Base-by-base conservation (phyloP, 2,329 filamentous ascomycete genomes). In the Zasmidium cellare region DNA sequence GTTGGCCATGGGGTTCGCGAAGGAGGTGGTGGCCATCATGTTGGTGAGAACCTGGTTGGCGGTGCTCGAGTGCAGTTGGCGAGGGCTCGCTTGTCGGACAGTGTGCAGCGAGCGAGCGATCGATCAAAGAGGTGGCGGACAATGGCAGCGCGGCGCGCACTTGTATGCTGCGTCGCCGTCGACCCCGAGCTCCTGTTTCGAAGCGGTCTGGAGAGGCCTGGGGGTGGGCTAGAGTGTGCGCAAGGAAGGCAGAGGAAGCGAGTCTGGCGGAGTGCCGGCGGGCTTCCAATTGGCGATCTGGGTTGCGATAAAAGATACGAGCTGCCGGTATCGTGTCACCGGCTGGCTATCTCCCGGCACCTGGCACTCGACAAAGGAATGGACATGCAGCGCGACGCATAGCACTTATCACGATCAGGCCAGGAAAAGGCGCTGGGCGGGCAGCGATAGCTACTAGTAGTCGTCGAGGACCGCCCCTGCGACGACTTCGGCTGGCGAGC, bases 151-250 rank as follows among this genome's bases (percentile, higher is more conserved):
- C 24, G 24, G 52, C 20, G 35, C 47, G 54, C 49, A 31, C 23
- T 47, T 25, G 35, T 50, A 20, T 18, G 41, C 46, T 35, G 25
- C 25, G 25, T 6, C 22, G 28, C 25, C 46, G 53, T 56, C 22
- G 53, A 46, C 50, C 51, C 41, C 48, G 59, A 48, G 22, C 28
- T 54, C 28, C 54, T 47, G 59, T 53, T 55, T 65, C 64, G 65
- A 61, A 61, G 67, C 67, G 67, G 67, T 69, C 65, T 68, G 65
- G 57, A 63, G 58, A 65, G 56, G 45, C 61, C 62, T 60, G 60
- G 56, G 52, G 45, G 52, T 53, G 61, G 56, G 53, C 52, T 57
- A 58, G 47, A 53, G 53, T 50, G 57, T 62, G 56, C 60, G 66
- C 65, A 67, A 68, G 65, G 67, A 60, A 65, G 53, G 59, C 58